Evolutionary conservation across 2,329 filamentous ascomycete species (phyloP).

Genomic region (Intubia oerlemansii): DNA sequence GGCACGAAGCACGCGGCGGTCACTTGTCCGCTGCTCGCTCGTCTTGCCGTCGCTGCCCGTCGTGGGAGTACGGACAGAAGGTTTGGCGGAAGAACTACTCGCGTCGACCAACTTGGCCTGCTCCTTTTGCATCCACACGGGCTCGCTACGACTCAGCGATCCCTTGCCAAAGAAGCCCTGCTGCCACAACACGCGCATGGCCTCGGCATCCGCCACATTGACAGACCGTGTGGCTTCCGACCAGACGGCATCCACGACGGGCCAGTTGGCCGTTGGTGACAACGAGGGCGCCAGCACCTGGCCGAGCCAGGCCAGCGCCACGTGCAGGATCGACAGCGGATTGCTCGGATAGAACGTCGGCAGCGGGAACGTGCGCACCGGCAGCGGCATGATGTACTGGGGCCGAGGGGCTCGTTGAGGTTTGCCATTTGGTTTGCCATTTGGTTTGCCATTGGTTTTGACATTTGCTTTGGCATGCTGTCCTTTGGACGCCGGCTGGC

Average conservation of each 20-base stretch:
- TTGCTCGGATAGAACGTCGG: slow-evolving; percentile 83
- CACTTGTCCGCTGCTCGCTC: slow-evolving; percentile 60
- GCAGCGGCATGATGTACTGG: slow-evolving; percentile 61
- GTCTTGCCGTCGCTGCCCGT: slow-evolving; percentile 29
- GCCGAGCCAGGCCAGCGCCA: slow-evolving; percentile 55
- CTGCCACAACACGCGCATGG: slow-evolving; percentile 74
- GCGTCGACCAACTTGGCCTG: slow-evolving; percentile 29
- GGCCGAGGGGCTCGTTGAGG: neutral
- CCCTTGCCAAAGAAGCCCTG: slow-evolving; percentile 97
- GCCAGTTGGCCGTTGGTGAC: too few species aligned
- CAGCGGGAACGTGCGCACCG: slow-evolving; percentile 62
- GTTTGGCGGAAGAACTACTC: too few species aligned
- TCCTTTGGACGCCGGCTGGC: too few species aligned
- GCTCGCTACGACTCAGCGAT: slow-evolving; percentile 79
- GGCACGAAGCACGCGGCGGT: slow-evolving; percentile 58
- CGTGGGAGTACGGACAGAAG: too few species aligned
- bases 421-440: too few species aligned
- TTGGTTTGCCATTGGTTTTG: neutral
- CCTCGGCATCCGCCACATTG: slow-evolving; percentile 56
- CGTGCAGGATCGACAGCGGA: slow-evolving; percentile 66
- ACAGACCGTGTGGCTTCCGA: slow-evolving; percentile 65
- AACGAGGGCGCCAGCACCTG: slow-evolving; percentile 49
- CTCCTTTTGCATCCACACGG: slow-evolving; percentile 75
- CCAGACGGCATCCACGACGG: slow-evolving; percentile 55
- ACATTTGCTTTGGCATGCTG: too few species aligned